Evolutionary conservation across 225 moss, liverwort and hornwort genomes (phyloP), one percentile per base, ranked within the genome.

Genomic region (Bryoerythrophyllum caledonicum): DNA sequence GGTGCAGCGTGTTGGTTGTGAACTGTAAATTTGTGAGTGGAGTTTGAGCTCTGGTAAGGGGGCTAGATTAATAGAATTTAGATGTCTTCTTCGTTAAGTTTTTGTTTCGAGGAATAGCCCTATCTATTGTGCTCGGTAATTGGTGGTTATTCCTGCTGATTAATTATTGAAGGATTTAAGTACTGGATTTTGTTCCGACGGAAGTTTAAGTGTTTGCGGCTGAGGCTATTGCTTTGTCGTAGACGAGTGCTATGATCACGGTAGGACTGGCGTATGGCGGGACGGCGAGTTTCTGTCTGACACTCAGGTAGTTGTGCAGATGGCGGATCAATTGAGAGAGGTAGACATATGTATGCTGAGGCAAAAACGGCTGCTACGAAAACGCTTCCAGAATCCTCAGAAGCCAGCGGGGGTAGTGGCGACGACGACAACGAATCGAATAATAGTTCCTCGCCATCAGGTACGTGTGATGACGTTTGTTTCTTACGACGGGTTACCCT

Each of bases 321-420:
- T 41, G 75, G 37, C 30, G 74, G 64, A 27, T 51, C 69, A 13
- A 72, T 35, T 55, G 80, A 77, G 63, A 48, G 53, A 60, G 78
- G 74, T 30, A 62, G 66, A 46, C 67, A 63, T 15, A 60, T 85
- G 3, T 32, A 59, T 59, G 76, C 78, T 59, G 81, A 83, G 44
- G 88, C 85, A 16, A 79, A 59, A 65, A 70, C 63, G 63, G 88
- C 88, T 57, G 83, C 88, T 16, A 53, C 71, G 27, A 64, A 71
- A 63, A 27, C 65, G 4, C 83, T 88, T 38, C 88, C 88, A 25
- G 88, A 88, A 28, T 88, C 85, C 34, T 88, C 88, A 10, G 83
- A 83, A 38, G 53, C 41, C 15, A 88, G 86, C 20, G 76, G 60
- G 10, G 21, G 62, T 15, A 81, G 79, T 68, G 79, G 61, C 15